Conservation (phyloP, 805 yeast genomes). For the Zygosaccharomyces bisporus region DNA sequence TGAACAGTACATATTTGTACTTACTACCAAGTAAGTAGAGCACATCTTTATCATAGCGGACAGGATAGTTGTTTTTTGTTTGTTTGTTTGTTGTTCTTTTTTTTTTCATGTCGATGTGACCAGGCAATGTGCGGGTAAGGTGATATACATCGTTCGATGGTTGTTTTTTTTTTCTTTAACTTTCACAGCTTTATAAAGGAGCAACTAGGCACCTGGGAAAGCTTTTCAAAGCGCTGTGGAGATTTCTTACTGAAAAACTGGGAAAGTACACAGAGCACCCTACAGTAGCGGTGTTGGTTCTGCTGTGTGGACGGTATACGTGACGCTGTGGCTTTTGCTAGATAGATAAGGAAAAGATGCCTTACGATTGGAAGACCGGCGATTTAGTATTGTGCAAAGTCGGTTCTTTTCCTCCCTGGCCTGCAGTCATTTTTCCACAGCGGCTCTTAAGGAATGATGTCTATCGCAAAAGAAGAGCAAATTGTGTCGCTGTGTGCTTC, state of each 20-base stretch:
- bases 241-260: too few species aligned
- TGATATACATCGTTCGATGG: not conserved
- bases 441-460: conserved; percentile 32
- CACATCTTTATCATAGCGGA: not conserved
- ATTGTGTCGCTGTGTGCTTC: conserved; percentile 35
- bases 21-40: not conserved
- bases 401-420: conserved; percentile 37
- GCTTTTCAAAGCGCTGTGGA: too few species aligned
- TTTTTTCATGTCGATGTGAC: not conserved
- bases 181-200: not conserved
- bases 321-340: not conserved
- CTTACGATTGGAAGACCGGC: conserved; percentile 27
- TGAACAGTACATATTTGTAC: not conserved
- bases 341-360: conserved; percentile 9
- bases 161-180: not conserved
- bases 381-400: conserved; percentile 36
- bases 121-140: conserved; percentile 5
- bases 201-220: not conserved
- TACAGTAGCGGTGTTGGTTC: not conserved
- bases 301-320: not conserved
- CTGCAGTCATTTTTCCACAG: conserved; percentile 36
- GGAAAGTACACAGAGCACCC: not conserved
- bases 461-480: conserved; percentile 24
- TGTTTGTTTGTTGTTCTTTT: too few species aligned
- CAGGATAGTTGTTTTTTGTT: not conserved